A percentile compares a stretch with the other conserved stretches of the same genome.
phyloP scores from a whole-genome alignment of 1,284 basidiomycete genomes.

The Pseudozyma thailandica region DNA sequence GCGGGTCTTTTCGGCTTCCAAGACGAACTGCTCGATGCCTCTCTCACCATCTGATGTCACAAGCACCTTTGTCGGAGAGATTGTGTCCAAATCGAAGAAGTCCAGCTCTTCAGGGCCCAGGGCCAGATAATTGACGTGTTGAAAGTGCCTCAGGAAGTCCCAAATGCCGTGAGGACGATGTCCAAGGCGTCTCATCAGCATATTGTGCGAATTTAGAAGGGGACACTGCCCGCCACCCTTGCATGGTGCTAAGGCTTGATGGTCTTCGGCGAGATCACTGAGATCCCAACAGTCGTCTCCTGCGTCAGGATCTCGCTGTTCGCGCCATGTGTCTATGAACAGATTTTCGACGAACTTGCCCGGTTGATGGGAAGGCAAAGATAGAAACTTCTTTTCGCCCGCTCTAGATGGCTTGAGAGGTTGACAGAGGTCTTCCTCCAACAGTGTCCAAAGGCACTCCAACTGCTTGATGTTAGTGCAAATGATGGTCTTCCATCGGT shows the following conservation, averaged over 20 bases:
- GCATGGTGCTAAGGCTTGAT: too few relatives aligned
- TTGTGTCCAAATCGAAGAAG: not conserved
- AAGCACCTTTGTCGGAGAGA: conserved; percentile 14
- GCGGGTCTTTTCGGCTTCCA: too few relatives aligned
- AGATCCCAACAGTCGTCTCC: not conserved
- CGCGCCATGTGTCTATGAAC: conserved; percentile 35
- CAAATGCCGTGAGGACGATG: not conserved
- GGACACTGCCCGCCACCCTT: not conserved
- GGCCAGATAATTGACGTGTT: conserved; percentile 29
- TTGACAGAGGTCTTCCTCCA: not conserved
- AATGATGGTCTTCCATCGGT: conserved; percentile 50
- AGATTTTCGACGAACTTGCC: conserved; percentile 33
- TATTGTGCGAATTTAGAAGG: not conserved
- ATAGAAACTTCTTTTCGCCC: not conserved
- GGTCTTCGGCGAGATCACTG: not conserved
- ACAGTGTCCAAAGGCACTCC: not conserved
- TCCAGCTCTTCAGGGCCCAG: conserved; percentile 4
- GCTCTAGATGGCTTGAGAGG: not conserved
- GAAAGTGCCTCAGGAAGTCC: conserved; percentile 5
- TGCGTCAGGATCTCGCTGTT: not conserved
- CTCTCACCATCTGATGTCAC: conserved; percentile 4
- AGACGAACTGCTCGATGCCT: not conserved
- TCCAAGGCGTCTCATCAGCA: not conserved
- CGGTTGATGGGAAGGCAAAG: conserved; percentile 15
- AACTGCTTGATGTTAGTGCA: conserved; percentile 12